Conservation (phyloP, 352 stramenopile species). For the Globisporangium recalcitrans region DNA sequence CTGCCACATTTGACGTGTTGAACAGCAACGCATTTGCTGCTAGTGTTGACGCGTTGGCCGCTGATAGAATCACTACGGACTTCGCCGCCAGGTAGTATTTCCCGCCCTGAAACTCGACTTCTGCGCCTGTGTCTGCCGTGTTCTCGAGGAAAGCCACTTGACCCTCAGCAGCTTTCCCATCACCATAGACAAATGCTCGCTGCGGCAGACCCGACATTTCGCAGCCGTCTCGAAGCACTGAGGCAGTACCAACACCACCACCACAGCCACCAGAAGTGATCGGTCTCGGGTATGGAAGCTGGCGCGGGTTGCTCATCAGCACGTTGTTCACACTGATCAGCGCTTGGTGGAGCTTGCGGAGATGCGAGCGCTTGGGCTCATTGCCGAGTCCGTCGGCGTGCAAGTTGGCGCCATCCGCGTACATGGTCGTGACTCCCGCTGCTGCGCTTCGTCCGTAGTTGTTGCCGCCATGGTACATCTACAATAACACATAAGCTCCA, state of each 20-base stretch:
- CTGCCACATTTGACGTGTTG: constrained; percentile 44
- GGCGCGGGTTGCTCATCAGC: constrained; percentile 40
- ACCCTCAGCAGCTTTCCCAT: constrained; percentile 20
- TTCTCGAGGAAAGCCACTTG: constrained; percentile 61
- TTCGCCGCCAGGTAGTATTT: constrained; percentile 33
- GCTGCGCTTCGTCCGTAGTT: constrained; percentile 60
- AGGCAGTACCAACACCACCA: too few species aligned
- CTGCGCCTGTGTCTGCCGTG: constrained; percentile 19
- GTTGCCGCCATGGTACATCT: constrained; percentile 80
- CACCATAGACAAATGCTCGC: constrained; percentile 46
- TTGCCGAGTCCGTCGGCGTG: constrained; percentile 65
- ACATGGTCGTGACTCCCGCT: constrained; percentile 66
- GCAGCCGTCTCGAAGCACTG: background rate
- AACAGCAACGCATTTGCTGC: constrained; percentile 28
- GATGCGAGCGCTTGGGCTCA: constrained; percentile 61
- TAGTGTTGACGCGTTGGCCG: constrained; percentile 11
- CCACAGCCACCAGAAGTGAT: constrained; percentile 8
- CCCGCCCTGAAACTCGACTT: constrained; percentile 30
- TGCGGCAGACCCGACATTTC: constrained; percentile 20
- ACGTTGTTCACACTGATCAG: constrained; percentile 55
- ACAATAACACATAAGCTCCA: background rate
- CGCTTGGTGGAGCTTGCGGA: constrained; percentile 51
- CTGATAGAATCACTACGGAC: constrained; percentile 49
- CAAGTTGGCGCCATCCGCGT: constrained; percentile 63
- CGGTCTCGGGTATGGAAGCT: constrained; percentile 37